Evolutionary conservation across 2,329 filamentous ascomycete genomes (phyloP), one percentile per base, ranked within the genome.

Genomic region (Ceratocystis cacaofunesta): DNA sequence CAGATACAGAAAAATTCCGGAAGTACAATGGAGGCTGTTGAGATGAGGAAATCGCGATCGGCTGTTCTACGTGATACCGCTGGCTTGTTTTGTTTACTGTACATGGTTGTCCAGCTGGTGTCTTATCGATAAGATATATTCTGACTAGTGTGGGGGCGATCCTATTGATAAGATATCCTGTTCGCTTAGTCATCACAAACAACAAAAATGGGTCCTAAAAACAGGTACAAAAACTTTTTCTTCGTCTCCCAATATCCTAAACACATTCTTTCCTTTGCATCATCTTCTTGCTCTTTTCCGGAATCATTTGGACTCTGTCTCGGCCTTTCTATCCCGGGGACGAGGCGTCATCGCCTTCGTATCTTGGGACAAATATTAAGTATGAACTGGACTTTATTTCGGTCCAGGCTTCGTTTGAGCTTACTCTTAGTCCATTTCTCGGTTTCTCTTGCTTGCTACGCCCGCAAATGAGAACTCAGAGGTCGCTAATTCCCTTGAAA

Each of bases 151-250:
- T 22, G 17, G 48, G 15, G 4, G 10, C 19, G 10, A 52, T 28
- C 22, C 36, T 15, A 4, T 12, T 25, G 48, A 28, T 52, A 52
- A 28, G 19, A 28, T 15, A 15, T 5, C 0, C 3, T 0, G 3
- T 4, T 0, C 6, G 48, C 48, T 52, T 52, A 52, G 48, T 52
- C 48, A 52, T 4, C 3, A 12, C 22, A 10, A 28, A 7, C 17
- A 30, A 5, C 3, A 61, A 28, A 61, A 22, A 46, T 58, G 55
- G 55, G 28, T n/a, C 55, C 8, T 58, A n/a, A 61, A 46, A 61
- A 46, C 60, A 43, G 10, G 60, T 61, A 46, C 60, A 44, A 61
- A 61, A 44, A n/a, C 55, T 58, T 58, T 41, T 41, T 8, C 17
- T 5, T 5, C 22, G 55, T 30, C 55, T 19, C 5, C 15, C 1